phyloP scores from a whole-genome alignment of 768 basidiomycete species.

The Trametes cinnabarina region DNA sequence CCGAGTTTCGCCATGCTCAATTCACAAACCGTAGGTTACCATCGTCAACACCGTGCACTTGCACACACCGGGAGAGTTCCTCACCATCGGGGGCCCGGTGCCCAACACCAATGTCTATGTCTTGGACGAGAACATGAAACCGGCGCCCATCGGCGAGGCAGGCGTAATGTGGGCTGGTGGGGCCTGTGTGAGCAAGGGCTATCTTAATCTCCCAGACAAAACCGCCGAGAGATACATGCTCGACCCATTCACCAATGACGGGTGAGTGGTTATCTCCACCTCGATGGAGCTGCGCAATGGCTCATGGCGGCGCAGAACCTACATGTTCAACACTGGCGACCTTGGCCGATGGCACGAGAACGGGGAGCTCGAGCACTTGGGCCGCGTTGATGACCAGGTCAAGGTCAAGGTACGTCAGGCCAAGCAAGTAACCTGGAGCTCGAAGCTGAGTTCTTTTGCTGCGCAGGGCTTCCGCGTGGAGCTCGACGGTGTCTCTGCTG shows the following conservation, averaged over 20 bases:
- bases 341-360: slow-evolving; percentile 53
- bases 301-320: slow-evolving; percentile 20
- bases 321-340: slow-evolving; percentile 66
- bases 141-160: slow-evolving; percentile 33
- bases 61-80: slow-evolving; percentile 38
- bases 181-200: slow-evolving; percentile 53
- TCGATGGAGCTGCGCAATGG: slow-evolving; percentile 9
- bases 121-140: slow-evolving; percentile 32
- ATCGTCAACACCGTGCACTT: slow-evolving; percentile 57
- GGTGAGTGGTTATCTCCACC: slow-evolving; percentile 33
- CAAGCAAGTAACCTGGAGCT: not conserved
- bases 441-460: not conserved
- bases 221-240: slow-evolving; percentile 47
- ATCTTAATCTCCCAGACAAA: slow-evolving; percentile 54
- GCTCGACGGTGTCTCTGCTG: slow-evolving; percentile 58
- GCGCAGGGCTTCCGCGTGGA: slow-evolving; percentile 60
- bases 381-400: slow-evolving; percentile 61
- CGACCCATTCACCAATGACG: slow-evolving; percentile 51
- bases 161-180: slow-evolving; percentile 67
- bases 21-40: slow-evolving; percentile 39
- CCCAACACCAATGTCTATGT: slow-evolving; percentile 51
- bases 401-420: slow-evolving; percentile 49
- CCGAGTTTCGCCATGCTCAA: not conserved
- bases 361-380: slow-evolving; percentile 56
- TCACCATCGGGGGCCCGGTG: slow-evolving; percentile 52